These are phyloP conservation scores for Ascochyta rabiei DNA, from an alignment of 2,329 filamentous ascomycete genomes.

Conservation along the genomic window DNA sequence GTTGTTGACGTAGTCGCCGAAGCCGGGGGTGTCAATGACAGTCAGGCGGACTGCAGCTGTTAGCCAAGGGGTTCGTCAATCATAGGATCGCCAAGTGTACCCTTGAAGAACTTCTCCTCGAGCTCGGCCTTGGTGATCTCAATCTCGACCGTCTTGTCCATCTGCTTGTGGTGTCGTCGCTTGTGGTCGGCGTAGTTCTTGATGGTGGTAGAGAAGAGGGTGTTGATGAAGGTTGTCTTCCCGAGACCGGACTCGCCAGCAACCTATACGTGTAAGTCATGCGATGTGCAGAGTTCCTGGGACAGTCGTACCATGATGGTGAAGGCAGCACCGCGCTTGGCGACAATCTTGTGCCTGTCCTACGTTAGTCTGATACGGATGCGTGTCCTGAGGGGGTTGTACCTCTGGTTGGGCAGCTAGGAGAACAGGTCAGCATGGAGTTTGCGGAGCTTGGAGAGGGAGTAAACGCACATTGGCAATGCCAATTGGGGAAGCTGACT, in stretches of 20 bases:
- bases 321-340: slow-evolving; percentile 91
- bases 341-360: slow-evolving; percentile 71
- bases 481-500: slow-evolving; percentile 71
- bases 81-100: slow-evolving; percentile 54
- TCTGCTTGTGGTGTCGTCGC: slow-evolving; percentile 97
- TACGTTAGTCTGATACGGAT: slow-evolving; percentile 40
- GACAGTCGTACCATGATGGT: slow-evolving; percentile 86
- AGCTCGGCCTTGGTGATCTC: slow-evolving; percentile 99
- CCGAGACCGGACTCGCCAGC: slow-evolving; percentile 97
- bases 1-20: slow-evolving; percentile 99
- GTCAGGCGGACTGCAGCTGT: slow-evolving; percentile 83
- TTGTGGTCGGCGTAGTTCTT: slow-evolving; percentile 99
- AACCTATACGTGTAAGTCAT: slow-evolving; percentile 63
- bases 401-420: slow-evolving; percentile 73
- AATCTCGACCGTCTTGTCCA: slow-evolving; percentile 99
- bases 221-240: slow-evolving; percentile 99
- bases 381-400: slow-evolving; percentile 38
- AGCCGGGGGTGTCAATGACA: slow-evolving; percentile 98
- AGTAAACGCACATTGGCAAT: slow-evolving; percentile 70
- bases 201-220: slow-evolving; percentile 99
- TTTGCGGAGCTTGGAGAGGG: slow-evolving; percentile 1
- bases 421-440: slow-evolving; percentile 42
- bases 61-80: slow-evolving; percentile 19
- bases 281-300: background rate
- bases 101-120: slow-evolving; percentile 99